Evolutionary conservation across 2,329 filamentous ascomycete species (phyloP), one percentile per base, ranked within the genome.

Genomic region (Nothophaeocryptopus gaeumannii): DNA sequence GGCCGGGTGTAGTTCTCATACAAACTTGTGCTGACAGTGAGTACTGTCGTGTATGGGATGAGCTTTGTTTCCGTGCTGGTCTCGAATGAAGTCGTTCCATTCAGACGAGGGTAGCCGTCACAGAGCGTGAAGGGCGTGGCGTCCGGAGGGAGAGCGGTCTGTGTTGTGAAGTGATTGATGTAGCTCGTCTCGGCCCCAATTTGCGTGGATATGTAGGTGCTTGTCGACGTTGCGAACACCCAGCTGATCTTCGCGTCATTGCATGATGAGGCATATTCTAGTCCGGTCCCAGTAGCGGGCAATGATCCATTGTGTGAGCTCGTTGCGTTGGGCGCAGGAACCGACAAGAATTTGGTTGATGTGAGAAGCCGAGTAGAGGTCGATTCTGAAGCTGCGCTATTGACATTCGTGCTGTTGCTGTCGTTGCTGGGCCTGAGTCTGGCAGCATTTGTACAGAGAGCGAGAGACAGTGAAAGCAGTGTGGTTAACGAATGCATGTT

Each of bases 21-120:
- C 5, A 47, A 1, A n/a, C 13, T 39, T 16, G 43, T 38, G 10
- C 29, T 43, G 12, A 47, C 39, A 3, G 50, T 39, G 20, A 26
- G 20, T 7, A 26, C 20, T 14, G 49, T 39, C 11, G 49, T 50
- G 11, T 29, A n/a, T 11, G 20, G 44, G 3, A 48, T 44, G 8
- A 43, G 30, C 12, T 11, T 7, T 4, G 39, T 42, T 9, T 10
- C 13, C 15, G 43, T 47, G 2, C 44, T 36, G 3, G 42, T 32
- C 3, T 34, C 33, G 11, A 34, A 29, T 15, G 10, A 43, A 16
- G 33, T 38, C 42, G 37, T 47, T 32, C 53, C 58, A 40, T 58
- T 40, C 9, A 62, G 45, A 8, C 59, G 53, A 5, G 56, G 58
- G 20, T 31, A 61, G 16, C 56, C 56, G 47, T 62, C 59, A 32